Evolutionary conservation across 1,139 yeast genomes (phyloP), one percentile per base, ranked within the genome.

Genomic region (Debaryomyces psychrophilus): DNA sequence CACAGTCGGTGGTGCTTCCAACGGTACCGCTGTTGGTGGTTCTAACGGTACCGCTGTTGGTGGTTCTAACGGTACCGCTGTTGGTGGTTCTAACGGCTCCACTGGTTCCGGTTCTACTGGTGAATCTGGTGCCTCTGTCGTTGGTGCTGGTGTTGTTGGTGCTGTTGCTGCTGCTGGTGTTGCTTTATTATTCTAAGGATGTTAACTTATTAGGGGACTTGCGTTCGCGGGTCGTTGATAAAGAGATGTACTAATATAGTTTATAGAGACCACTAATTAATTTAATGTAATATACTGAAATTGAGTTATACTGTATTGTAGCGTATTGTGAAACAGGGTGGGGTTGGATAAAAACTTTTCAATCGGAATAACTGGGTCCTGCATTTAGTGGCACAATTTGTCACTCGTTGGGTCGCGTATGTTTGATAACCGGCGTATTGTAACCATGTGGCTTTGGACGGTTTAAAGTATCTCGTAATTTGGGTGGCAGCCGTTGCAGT

Each of bases 121-220:
- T 33, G 48, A 28, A 49, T 44, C 56, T 47, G 60, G 56, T 46
- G 60, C 59, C 45, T 46, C 50, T 11, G 57, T 55, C 41, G 64
- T 57, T 43, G 63, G 65, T 51, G 65, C 61, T 45, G 58, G 58
- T 50, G 44, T 55, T 37, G 44, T 54, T 41, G 67, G 65, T 50
- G 66, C 65, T 45, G 64, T 61, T 48, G 67, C 65, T 45, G 67
- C 67, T 43, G 67, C 65, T 47, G 67, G 66, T 58, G 64, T 61
- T 48, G 66, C 67, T 57, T 59, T 62, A 53, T 57, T 63, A 50
- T 60, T 63, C 55, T 63, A 61, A 60, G 60, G 22, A 36, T 34
- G 43, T 31, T 33, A 31, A 40, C 25, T 40, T 23, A 14, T 40
- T 31, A 31, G 25, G 23, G 31, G 5, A 23, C 27, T 20, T 17